Evolutionary conservation across 2,329 filamentous ascomycete species (phyloP).

Genomic region (Aspergillus clavatus): DNA sequence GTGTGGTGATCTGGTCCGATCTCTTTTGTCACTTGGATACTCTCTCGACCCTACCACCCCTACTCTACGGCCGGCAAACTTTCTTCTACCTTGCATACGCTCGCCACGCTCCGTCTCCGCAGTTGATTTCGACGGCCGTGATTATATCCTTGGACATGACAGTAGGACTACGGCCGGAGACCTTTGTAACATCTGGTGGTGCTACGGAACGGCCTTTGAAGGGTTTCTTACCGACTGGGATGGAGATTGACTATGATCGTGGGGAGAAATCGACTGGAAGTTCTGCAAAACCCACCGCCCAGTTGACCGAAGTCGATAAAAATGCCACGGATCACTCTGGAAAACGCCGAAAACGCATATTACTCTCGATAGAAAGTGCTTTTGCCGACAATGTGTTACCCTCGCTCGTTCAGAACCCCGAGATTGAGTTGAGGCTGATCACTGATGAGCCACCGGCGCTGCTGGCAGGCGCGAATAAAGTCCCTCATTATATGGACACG

Average conservation of each 20-base stretch:
- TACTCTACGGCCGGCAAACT: background rate
- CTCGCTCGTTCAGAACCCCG: conserved; percentile 34
- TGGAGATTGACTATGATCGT: conserved; percentile 24
- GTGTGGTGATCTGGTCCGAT: too few relatives aligned
- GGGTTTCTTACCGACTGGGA: conserved; percentile 16
- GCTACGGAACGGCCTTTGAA: conserved; percentile 10
- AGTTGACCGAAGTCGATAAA: background rate
- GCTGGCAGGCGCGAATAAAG: conserved; percentile 34
- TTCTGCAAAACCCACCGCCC: background rate
- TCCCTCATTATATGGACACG: conserved; percentile 39
- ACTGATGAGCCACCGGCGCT: conserved; percentile 37
- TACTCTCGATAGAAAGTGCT: conserved; percentile 37
- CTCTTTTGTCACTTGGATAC: background rate
- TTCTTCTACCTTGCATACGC: too few relatives aligned
- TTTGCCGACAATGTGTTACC: conserved; percentile 38
- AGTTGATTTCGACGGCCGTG: background rate
- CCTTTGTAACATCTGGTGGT: background rate
- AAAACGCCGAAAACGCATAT: conserved; percentile 26
- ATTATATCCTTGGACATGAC: conserved; percentile 14
- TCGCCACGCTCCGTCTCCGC: background rate
- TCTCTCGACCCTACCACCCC: background rate
- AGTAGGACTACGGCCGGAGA: conserved; percentile 13
- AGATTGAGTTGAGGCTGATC: conserved; percentile 40
- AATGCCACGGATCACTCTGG: conserved; percentile 1
- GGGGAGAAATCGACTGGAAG: conserved; percentile 15